Evolutionary conservation across 2,329 filamentous ascomycete species (phyloP).

Genomic region (Aspergillus eucalypticola): DNA sequence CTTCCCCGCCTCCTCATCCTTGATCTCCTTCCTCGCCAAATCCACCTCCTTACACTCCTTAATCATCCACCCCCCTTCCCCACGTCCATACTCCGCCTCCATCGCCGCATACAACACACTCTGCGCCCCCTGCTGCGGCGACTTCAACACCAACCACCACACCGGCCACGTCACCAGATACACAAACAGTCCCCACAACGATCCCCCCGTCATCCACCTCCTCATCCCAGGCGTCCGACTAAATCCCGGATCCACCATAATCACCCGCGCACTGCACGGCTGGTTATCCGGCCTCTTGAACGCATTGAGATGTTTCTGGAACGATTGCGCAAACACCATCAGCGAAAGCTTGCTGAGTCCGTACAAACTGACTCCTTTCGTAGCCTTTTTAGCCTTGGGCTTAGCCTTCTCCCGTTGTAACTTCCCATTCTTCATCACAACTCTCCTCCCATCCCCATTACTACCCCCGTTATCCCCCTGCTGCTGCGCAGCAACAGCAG

Average conservation of each 20-base stretch:
- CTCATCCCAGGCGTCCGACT: conserved; percentile 83
- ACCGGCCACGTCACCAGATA: conserved; percentile 78
- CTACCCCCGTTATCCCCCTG: not conserved
- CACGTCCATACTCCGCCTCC: conserved; percentile 70
- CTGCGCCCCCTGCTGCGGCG: conserved; percentile 78
- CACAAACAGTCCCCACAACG: conserved; percentile 72
- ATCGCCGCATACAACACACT: conserved; percentile 82
- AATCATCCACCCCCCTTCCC: conserved; percentile 68
- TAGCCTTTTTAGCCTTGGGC: not conserved
- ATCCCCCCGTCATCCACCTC: conserved; percentile 82
- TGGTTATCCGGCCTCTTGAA: conserved; percentile 82
- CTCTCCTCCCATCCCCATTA: not conserved
- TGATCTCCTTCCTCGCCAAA: conserved; percentile 70
- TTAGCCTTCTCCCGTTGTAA: conserved; percentile 30
- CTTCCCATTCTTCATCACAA: conserved; percentile 1
- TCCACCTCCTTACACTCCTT: conserved; percentile 85
- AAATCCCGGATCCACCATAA: conserved; percentile 84
- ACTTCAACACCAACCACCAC: conserved; percentile 88
- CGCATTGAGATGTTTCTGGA: conserved; percentile 85
- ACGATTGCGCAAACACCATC: conserved; percentile 84
- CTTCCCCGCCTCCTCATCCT: conserved; percentile 77
- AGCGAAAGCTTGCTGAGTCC: conserved; percentile 72
- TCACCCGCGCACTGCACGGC: conserved; percentile 78
- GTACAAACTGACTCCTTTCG: conserved; percentile 49
- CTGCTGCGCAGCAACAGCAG: not conserved